These are phyloP conservation scores for Leishmania martiniquensis DNA, from an alignment of 208 protist species.

Conservation along the genomic window DNA sequence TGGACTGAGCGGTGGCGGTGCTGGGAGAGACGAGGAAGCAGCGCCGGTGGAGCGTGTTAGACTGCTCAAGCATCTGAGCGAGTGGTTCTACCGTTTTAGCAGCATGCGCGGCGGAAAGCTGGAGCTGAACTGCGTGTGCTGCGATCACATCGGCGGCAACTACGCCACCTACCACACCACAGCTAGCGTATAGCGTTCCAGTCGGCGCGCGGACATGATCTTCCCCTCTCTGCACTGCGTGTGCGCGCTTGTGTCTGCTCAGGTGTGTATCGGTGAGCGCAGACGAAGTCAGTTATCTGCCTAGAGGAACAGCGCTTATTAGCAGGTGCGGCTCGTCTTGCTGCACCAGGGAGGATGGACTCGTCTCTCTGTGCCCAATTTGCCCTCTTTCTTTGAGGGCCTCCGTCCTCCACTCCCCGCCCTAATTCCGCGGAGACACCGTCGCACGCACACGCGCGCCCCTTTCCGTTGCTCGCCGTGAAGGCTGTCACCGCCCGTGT, in stretches of 20 bases:
- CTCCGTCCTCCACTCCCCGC: neutral
- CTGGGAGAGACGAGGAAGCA: neutral
- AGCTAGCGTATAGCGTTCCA: conserved; percentile 12
- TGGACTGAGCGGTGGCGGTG: neutral
- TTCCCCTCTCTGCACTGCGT: too few species aligned
- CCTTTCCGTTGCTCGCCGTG: neutral
- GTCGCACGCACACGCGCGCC: neutral
- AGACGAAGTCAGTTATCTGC: neutral
- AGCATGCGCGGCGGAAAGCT: conserved; percentile 75
- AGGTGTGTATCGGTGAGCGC: neutral
- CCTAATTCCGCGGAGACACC: neutral
- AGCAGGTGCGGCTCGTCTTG: neutral
- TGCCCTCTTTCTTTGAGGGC: neutral
- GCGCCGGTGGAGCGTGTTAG: conserved; percentile 8
- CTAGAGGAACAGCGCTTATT: neutral
- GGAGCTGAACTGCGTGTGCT: conserved; percentile 91
- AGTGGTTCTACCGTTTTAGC: conserved; percentile 82
- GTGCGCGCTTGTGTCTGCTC: neutral
- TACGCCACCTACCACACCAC: conserved; percentile 80
- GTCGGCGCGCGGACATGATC: neutral
- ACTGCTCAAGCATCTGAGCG: conserved; percentile 51
- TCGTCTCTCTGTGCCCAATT: neutral
- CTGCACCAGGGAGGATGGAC: neutral
- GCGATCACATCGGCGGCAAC: conserved; percentile 90
- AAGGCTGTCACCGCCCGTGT: neutral